These are phyloP conservation scores for Raddia distichophylla DNA, from an alignment of 176 grass and related monocot species.

Conservation along the genomic window DNA sequence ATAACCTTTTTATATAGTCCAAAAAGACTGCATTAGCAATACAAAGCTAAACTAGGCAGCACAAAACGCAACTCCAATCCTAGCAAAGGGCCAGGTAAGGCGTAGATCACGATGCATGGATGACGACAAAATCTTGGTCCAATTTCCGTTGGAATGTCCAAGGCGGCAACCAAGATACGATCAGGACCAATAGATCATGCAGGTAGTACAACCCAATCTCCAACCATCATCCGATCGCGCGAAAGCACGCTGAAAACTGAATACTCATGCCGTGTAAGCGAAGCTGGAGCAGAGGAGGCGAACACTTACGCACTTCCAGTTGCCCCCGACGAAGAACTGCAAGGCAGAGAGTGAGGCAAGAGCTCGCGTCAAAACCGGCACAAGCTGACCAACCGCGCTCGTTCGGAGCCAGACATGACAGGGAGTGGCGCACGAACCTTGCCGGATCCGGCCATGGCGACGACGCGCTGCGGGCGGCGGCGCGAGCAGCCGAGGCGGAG, in stretches of 20 bases:
- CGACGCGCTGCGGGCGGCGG: constrained; percentile 63
- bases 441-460: constrained; percentile 98
- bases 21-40: not conserved
- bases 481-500: constrained; percentile 57
- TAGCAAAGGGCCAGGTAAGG: not conserved
- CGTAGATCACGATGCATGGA: constrained; percentile 19
- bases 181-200: not conserved
- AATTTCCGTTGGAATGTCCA: constrained; percentile 25
- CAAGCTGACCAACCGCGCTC: too few species aligned
- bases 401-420: not conserved
- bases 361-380: too few species aligned
- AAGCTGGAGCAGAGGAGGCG: constrained; percentile 22
- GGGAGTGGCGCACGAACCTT: constrained; percentile 52
- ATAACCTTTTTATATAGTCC: not conserved
- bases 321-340: constrained; percentile 99
- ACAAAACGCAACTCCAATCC: not conserved
- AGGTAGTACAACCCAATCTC: constrained; percentile 18
- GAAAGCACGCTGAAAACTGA: not conserved
- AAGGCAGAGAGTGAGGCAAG: not conserved
- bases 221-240: not conserved
- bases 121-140: constrained; percentile 36
- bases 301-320: constrained; percentile 99
- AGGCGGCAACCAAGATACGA: constrained; percentile 29
- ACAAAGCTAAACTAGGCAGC: not conserved
- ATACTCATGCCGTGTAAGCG: not conserved